Evolutionary conservation across 805 yeast genomes (phyloP), one percentile per base, ranked within the genome.

Genomic region (Saturnispora serradocipensis): DNA sequence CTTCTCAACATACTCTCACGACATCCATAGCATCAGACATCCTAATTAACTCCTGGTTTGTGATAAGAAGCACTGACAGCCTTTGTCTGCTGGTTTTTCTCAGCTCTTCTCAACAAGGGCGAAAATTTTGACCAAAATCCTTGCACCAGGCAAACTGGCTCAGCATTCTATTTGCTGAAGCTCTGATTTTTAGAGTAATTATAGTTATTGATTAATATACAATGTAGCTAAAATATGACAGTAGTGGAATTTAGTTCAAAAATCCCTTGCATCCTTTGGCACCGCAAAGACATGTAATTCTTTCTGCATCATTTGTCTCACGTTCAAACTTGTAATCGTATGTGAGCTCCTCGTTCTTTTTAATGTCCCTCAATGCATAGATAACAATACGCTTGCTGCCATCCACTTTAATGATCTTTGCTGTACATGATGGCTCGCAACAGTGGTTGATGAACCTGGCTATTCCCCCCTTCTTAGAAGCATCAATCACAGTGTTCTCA

Each of bases 391-490:
- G 77, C 68, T 88, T 88, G 61, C 79, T 84, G 4, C 97, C 97
- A 53, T 89, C 97, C 39, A 89, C 97, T 66, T 88, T 88, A 61
- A 90, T 90, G 62, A 93, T 89, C 63, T 90, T 91, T 1, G 99
- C 98, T 0, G 96, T 89, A 69, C 99, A 93, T 58, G 96, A 89
- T 1, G 99, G 99, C 49, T 85, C 86, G 70, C 99, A 93, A 65
- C 97, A 89, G 66, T 93, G 99, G 61, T 93, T 93, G 65, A 93
- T 93, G 62, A 93, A 93, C 54, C 99, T 74, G 0, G 99, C 98
- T 61, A 90, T 90, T 3, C 98, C 97, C 27, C 99, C 99, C 56
- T 84, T 86, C 64, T 90, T 91, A 0, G 98, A 91, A 6, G 99
- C 99, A 70, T 93, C 99, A 51, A 93, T 86, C 8, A 93, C 97